Evolutionary conservation across 441 rosid species (phyloP).

Genomic region (Mallotus japonicus): DNA sequence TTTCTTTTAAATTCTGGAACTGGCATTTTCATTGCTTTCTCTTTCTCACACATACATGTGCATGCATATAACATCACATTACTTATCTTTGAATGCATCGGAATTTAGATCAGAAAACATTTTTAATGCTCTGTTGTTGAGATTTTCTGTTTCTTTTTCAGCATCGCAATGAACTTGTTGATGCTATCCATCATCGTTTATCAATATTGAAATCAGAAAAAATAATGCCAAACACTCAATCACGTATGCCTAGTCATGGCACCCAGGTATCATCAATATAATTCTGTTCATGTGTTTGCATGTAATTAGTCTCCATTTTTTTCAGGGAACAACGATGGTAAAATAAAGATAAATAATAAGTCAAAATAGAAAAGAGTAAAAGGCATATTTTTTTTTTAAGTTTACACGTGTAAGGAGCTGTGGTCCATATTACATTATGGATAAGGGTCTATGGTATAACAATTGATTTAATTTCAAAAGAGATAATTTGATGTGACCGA

Average conservation of each 20-base stretch:
- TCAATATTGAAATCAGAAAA: constrained; percentile 72
- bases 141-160: constrained; percentile 33
- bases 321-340: no score
- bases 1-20: not conserved
- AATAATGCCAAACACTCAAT: constrained; percentile 57
- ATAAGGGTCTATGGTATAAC: no score
- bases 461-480: no score
- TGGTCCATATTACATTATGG: no score
- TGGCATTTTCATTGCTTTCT: not conserved
- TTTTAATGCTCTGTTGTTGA: constrained; percentile 5
- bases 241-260: constrained; percentile 92
- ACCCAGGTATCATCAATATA: constrained; percentile 62
- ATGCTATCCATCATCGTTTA: constrained; percentile 74
- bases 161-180: constrained; percentile 92
- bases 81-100: not conserved
- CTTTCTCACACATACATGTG: not conserved
- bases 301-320: not conserved
- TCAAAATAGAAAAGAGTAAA: no score
- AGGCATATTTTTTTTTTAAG: no score
- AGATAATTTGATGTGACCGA: no score
- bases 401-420: no score
- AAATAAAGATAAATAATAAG: no score
- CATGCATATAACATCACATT: not conserved
- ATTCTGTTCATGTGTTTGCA: not conserved
- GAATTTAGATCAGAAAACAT: not conserved